These are phyloP conservation scores for Phtheirospermum japonicum DNA, from an alignment of 257 asterid species.

Conservation along the genomic window DNA sequence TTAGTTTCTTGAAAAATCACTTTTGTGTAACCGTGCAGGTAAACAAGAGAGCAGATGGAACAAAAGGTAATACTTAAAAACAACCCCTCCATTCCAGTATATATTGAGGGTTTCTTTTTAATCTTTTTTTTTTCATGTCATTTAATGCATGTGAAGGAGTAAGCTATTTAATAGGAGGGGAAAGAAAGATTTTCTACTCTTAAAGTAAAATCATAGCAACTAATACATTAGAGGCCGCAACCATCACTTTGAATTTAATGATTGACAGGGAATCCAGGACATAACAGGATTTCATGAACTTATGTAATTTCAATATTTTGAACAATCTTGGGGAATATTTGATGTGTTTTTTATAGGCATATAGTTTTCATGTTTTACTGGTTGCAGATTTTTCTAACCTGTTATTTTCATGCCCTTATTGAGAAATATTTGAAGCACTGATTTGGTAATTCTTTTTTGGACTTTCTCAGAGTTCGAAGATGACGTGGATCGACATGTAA, in stretches of 20 bases:
- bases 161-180: not conserved
- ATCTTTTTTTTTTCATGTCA: not conserved
- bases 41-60: constrained; percentile 36
- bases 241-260: constrained; percentile 11
- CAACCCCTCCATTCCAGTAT: constrained; percentile 16
- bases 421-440: constrained; percentile 13
- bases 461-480: constrained; percentile 41
- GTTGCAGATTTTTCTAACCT: constrained; percentile 15
- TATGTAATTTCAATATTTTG: constrained; percentile 7
- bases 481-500: constrained; percentile 34
- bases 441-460: constrained; percentile 2
- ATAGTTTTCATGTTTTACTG: constrained; percentile 6
- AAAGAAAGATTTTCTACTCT: not conserved
- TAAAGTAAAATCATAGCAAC: constrained; percentile 14
- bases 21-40: constrained; percentile 48
- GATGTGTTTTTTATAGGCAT: not conserved
- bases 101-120: constrained; percentile 11
- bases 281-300: not conserved
- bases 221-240: constrained; percentile 3
- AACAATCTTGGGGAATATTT: not conserved
- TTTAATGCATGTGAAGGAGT: constrained; percentile 11
- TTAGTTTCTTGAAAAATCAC: constrained; percentile 16
- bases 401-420: constrained; percentile 8
- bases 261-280: constrained; percentile 4
- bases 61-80: constrained; percentile 44